A percentile compares a stretch with the other conserved stretches of the same genome.
Evolutionary conservation across 2,329 filamentous ascomycete species (phyloP).

Genomic region (Tolypocladium inflatum): DNA sequence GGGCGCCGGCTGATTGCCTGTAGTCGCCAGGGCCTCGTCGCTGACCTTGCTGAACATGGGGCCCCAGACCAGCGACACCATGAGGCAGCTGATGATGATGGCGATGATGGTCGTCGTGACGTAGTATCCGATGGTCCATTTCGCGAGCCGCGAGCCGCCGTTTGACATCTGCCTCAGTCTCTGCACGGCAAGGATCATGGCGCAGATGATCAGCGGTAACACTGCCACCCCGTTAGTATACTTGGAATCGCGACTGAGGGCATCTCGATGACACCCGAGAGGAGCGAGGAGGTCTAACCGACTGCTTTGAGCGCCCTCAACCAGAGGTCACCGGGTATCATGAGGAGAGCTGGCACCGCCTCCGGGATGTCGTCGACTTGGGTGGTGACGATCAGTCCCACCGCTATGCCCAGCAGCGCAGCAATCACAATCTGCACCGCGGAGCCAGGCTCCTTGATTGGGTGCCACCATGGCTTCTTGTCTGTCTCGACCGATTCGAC

Average conservation of each 20-base stretch:
- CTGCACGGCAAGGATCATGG: background rate
- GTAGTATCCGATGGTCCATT: background rate
- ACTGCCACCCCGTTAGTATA: background rate
- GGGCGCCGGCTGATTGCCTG: background rate
- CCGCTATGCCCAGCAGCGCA: background rate
- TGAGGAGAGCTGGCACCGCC: background rate
- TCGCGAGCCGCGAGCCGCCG: background rate
- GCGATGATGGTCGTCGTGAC: background rate
- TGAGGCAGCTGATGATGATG: background rate
- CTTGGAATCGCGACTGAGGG: background rate
- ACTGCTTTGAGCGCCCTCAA: background rate
- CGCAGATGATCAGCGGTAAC: background rate
- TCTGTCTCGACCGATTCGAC: background rate
- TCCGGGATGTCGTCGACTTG: background rate
- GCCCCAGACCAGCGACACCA: background rate
- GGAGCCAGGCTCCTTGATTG: constrained; percentile 7
- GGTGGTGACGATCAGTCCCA: background rate
- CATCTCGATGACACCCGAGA: background rate
- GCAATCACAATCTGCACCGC: background rate
- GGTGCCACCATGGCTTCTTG: background rate
- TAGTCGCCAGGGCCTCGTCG: background rate
- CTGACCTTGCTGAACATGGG: background rate
- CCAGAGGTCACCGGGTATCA: background rate
- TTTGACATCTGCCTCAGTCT: background rate
- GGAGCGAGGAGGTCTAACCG: background rate